A percentile compares a stretch with the other conserved stretches of the same genome.
Evolutionary conservation across 139 green algal genomes (phyloP).

Genomic region (Limnomonas spitsbergensis): DNA sequence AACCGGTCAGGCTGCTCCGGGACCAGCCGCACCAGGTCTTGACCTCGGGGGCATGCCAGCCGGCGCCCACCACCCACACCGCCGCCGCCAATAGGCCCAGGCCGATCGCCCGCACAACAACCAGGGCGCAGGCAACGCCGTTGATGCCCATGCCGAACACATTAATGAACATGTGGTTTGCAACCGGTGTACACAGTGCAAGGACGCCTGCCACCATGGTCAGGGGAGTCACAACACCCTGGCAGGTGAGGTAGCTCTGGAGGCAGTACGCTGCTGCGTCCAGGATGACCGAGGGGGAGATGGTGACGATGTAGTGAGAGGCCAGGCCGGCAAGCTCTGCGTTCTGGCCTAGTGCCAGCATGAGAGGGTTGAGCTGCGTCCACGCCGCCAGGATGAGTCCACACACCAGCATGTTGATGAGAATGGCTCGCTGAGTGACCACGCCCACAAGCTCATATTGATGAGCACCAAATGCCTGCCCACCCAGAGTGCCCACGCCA

Average conservation of each 20-base stretch:
- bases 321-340: not conserved
- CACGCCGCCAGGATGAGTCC: not conserved
- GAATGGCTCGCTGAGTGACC: not conserved
- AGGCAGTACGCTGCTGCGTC: not conserved
- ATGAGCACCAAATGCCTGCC: not conserved
- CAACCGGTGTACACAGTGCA: not conserved
- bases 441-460: not conserved
- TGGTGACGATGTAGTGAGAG: not conserved
- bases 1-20: not conserved
- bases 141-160: not conserved
- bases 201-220: not conserved
- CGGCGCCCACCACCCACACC: not conserved
- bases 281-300: not conserved
- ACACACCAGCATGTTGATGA: constrained; percentile 2
- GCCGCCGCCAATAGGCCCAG: not conserved
- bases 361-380: not conserved
- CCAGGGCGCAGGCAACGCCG: not conserved
- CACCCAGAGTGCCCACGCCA: not conserved
- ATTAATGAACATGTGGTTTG: not conserved
- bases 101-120: not conserved
- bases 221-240: not conserved
- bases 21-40: not conserved
- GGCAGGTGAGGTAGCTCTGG: not conserved
- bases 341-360: constrained; percentile 4
- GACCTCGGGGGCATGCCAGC: not conserved